phyloP scores from a whole-genome alignment of 805 yeast genomes.

The Priceomyces castillae region DNA sequence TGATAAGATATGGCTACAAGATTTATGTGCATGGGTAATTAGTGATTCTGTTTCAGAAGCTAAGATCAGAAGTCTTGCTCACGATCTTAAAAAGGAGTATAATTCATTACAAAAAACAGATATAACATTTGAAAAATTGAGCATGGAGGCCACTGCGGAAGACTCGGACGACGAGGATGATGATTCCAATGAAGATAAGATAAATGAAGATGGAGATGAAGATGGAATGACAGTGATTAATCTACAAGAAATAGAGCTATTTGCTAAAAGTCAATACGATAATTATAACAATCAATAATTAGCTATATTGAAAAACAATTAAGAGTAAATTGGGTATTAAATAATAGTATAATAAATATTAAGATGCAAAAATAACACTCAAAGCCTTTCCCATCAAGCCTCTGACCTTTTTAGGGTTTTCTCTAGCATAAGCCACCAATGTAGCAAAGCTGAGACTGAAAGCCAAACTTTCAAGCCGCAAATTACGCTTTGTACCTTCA shows the following conservation, averaged over 20 bases:
- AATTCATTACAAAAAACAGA: constrained; percentile 39
- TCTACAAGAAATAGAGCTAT: constrained; percentile 48
- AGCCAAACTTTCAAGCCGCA: constrained; percentile 26
- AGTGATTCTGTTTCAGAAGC: constrained; percentile 57
- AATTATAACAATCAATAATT: constrained; percentile 7
- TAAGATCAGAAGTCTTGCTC: constrained; percentile 60
- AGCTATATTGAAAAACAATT: too few relatives aligned
- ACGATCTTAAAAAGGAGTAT: constrained; percentile 53
- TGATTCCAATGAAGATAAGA: constrained; percentile 14
- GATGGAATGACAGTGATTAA: constrained; percentile 43
- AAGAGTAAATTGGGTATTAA: too few relatives aligned
- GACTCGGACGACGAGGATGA: constrained; percentile 13
- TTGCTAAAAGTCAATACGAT: background rate
- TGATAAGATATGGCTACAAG: constrained; percentile 72
- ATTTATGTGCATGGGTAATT: constrained; percentile 72
- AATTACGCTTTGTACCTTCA: constrained; percentile 20
- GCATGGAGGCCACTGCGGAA: constrained; percentile 14
- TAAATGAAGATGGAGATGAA: constrained; percentile 14
- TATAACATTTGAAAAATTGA: constrained; percentile 53
- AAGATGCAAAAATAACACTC: constrained; percentile 7
- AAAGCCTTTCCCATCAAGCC: constrained; percentile 37
- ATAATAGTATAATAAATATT: too few relatives aligned
- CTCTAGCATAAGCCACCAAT: constrained; percentile 31
- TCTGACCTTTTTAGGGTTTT: constrained; percentile 27
- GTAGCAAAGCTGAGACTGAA: constrained; percentile 35